Evolutionary conservation across 208 protist species (phyloP).

Genomic region (Acanthamoeba divionensis): DNA sequence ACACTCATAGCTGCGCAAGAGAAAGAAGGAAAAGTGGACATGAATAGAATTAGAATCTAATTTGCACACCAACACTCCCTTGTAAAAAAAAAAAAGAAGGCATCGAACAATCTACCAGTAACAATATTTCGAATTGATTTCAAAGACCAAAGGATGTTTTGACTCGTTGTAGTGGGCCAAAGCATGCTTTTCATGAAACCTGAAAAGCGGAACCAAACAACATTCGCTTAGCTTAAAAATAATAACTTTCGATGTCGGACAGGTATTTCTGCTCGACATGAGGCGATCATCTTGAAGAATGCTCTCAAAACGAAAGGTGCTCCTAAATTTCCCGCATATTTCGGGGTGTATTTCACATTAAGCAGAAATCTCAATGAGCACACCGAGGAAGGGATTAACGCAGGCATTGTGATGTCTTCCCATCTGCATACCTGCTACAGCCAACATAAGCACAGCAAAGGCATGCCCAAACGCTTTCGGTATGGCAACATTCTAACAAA

Average conservation of each 20-base stretch:
- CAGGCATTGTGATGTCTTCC: background rate
- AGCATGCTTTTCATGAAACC: conserved; percentile 22
- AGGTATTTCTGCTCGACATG: too few relatives aligned
- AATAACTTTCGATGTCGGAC: too few relatives aligned
- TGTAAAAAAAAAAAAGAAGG: background rate
- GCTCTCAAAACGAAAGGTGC: background rate
- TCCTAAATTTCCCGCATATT: background rate
- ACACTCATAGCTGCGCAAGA: conserved; percentile 20
- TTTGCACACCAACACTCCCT: background rate
- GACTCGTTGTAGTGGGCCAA: background rate
- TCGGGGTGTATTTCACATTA: background rate
- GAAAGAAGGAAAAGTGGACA: background rate
- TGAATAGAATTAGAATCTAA: background rate
- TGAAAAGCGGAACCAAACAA: too few relatives aligned
- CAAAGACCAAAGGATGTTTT: conserved; percentile 8
- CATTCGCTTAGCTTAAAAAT: too few relatives aligned
- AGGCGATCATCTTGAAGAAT: background rate
- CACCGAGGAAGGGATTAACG: background rate
- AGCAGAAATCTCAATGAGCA: background rate
- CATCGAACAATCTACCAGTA: background rate
- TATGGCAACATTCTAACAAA: conserved; percentile 14
- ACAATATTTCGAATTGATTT: conserved; percentile 36
- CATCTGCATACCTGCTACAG: conserved; percentile 41
- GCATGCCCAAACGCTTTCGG: conserved; percentile 37
- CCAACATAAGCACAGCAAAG: conserved; percentile 10